Conservation (phyloP, 306 rosid genomes). For the Mimosa pudica region DNA sequence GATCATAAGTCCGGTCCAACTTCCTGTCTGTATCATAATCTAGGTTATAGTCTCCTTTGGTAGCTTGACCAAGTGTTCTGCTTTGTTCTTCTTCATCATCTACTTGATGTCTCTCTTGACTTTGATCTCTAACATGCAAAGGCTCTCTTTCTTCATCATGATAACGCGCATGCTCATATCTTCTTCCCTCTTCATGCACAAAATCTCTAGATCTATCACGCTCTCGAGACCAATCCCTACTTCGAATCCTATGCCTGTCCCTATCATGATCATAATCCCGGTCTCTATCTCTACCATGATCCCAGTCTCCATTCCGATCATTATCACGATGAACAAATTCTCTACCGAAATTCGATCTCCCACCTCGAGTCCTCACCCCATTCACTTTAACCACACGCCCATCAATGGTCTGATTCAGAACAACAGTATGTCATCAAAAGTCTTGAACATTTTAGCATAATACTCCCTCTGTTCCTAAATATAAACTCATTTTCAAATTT, state of each 20-base stretch:
- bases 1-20: conserved; percentile 52
- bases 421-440: conserved; percentile 40
- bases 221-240: conserved; percentile 55
- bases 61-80: conserved; percentile 42
- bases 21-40: conserved; percentile 48
- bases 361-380: conserved; percentile 72
- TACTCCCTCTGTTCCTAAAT: too few relatives aligned
- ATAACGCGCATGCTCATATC: conserved; percentile 49
- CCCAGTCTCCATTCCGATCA: conserved; percentile 73
- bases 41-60: conserved; percentile 48
- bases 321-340: conserved; percentile 46
- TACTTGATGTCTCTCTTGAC: conserved; percentile 42
- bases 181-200: conserved; percentile 55
- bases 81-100: conserved; percentile 44
- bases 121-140: conserved; percentile 46
- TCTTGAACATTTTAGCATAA: conserved; percentile 25
- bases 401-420: conserved; percentile 66
- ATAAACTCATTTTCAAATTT: too few relatives aligned
- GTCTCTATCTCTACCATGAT: conserved; percentile 51
- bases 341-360: conserved; percentile 66
- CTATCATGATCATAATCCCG: conserved; percentile 57
- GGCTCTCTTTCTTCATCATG: conserved; percentile 48
- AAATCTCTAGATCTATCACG: conserved; percentile 56
- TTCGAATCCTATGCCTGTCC: conserved; percentile 53
- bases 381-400: conserved; percentile 87